Percentiles rank a stretch among this genome's conserved stretches.
Evolutionary conservation across 2,329 filamentous ascomycete species (phyloP).

Genomic region (Rutstroemia sp.): DNA sequence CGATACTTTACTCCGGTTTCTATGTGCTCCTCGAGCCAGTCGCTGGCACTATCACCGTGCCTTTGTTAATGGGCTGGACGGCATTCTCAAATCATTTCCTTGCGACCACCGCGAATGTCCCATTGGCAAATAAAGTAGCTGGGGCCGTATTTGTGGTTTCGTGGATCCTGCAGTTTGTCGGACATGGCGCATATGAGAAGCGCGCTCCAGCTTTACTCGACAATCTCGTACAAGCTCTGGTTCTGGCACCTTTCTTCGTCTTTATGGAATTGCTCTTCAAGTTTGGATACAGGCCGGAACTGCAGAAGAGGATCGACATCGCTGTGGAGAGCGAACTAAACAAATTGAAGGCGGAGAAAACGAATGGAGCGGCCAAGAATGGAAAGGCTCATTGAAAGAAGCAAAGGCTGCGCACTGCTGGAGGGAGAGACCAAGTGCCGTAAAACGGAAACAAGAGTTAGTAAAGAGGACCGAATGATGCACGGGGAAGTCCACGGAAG

Average conservation of each 20-base stretch:
- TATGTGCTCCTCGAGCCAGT: conserved; percentile 94
- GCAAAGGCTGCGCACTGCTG: neutral
- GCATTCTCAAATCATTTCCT: conserved; percentile 65
- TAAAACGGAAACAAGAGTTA: neutral
- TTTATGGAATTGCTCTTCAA: conserved; percentile 93
- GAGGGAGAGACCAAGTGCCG: neutral
- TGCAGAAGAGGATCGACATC: conserved; percentile 73
- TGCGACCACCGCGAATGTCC: conserved; percentile 38
- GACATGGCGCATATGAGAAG: conserved; percentile 83
- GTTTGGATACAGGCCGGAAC: conserved; percentile 81
- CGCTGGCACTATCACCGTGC: conserved; percentile 69
- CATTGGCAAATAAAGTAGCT: conserved; percentile 47
- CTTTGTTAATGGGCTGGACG: conserved; percentile 67
- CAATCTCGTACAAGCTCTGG: conserved; percentile 84
- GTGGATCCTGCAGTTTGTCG: conserved; percentile 88
- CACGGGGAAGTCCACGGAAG: too few relatives aligned
- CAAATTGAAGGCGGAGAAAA: conserved; percentile 59
- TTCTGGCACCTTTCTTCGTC: conserved; percentile 91
- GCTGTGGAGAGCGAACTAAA: conserved; percentile 68
- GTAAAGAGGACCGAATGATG: neutral
- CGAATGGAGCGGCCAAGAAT: conserved; percentile 34
- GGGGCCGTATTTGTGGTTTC: conserved; percentile 61
- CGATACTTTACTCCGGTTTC: conserved; percentile 63
- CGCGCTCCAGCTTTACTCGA: conserved; percentile 84
- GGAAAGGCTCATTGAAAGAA: conserved; percentile 40